Evolutionary conservation across 345 rosid genomes (phyloP), one percentile per base, ranked within the genome.

Genomic region (Turritis glabra): DNA sequence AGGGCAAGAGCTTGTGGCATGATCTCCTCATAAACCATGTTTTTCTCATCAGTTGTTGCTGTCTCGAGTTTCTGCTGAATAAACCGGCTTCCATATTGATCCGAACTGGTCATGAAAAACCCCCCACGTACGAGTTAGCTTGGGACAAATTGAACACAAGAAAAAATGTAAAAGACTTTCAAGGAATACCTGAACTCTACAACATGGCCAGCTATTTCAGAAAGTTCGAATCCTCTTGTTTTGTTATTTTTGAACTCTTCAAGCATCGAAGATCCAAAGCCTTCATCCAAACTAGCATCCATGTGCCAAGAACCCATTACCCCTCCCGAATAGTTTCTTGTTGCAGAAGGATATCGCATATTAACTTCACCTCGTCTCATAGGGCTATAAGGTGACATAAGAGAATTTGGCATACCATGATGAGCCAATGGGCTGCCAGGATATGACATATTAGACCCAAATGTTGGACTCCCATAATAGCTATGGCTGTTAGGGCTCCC

Each of bases 61-160:
- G 92, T 88, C 87, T 93, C 98, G 7, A 93, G 98, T 80, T 89
- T 91, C 80, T 93, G 98, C 69, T 93, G 98, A 80, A 93, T 93
- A 80, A 90, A 93, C 27, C 98, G 90, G 73, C 98, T 93, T 21
- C 98, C 98, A 46, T 93, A 93, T 74, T 90, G 96, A 78, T 90
- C 96, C 75, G 88, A 86, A 64, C 96, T 90, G 85, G 63, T 54
- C 8, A 63, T 4, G 13, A 29, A 5, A 47, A 25, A 6, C 3
- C 2, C 29, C 17, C 50, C 12, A 19, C n/a, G n/a, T 57, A 19
- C 17, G 1, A 0, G 3, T 43, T 13, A 71, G 67, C 38, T 25
- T 12, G 21, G 23, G 43, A 51, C 2, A 52, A 58, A 29, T 33
- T 0, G 22, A 8, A 52, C 1, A 43, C 17, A 69, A 32, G 23